A percentile compares a stretch with the other conserved stretches of the same genome.
Conservation (phyloP, 495 filamentous ascomycete species). For the Astrothelium macrocarpum region DNA sequence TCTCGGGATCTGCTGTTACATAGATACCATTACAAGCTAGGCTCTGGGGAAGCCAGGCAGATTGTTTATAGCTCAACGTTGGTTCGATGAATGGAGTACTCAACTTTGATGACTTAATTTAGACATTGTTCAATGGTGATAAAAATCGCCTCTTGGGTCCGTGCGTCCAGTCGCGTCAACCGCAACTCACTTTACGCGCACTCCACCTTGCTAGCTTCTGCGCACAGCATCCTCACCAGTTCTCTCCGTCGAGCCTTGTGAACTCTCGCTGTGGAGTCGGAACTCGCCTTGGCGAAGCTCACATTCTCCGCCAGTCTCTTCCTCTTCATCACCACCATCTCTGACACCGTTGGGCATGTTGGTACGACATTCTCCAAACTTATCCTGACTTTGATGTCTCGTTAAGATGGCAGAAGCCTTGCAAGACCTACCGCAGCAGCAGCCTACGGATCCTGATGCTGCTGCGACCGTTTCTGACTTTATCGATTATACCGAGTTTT, state of each 20-base stretch:
- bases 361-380: not conserved
- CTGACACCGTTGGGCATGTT: not conserved
- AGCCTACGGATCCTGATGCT: constrained; percentile 70
- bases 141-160: too few species aligned
- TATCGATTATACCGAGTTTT: constrained; percentile 89
- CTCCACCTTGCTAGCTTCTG: not conserved
- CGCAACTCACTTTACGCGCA: not conserved
- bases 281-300: not conserved
- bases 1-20: too few species aligned
- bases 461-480: constrained; percentile 91
- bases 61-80: not conserved
- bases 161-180: not conserved
- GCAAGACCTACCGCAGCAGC: constrained; percentile 27
- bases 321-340: too few species aligned
- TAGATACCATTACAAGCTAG: not conserved
- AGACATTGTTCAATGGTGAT: too few species aligned
- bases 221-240: not conserved
- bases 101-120: not conserved
- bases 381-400: not conserved
- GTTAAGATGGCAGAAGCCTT: constrained; percentile 21
- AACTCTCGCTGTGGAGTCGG: not conserved
- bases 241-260: not conserved
- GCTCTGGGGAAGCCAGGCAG: not conserved
- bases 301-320: not conserved
- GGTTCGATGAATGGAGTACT: not conserved